Conservation (phyloP, 2,329 filamentous ascomycete genomes). For the Paraphaeosphaeria sporulosa region DNA sequence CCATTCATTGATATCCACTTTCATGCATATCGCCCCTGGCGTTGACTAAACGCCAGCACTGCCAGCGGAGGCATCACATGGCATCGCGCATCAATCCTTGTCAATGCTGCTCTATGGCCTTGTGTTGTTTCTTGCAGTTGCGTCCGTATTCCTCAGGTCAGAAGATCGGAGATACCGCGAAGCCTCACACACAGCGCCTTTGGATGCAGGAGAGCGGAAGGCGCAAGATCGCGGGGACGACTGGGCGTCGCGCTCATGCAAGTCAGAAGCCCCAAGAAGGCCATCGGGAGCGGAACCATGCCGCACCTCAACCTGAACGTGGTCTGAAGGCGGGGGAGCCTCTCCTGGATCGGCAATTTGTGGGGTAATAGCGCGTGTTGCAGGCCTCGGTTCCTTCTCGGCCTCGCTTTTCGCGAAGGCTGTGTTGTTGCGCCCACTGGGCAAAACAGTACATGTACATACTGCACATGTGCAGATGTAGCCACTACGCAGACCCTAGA, state of each 20-base stretch:
- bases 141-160: neutral
- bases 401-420: slow-evolving; percentile 34
- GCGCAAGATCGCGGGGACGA: slow-evolving; percentile 27
- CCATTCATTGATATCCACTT: slow-evolving; percentile 18
- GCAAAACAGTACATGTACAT: slow-evolving; percentile 20
- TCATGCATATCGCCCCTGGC: slow-evolving; percentile 14
- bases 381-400: slow-evolving; percentile 31
- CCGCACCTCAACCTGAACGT: slow-evolving; percentile 35
- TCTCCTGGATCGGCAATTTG: slow-evolving; percentile 43
- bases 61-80: slow-evolving; percentile 23
- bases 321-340: slow-evolving; percentile 47
- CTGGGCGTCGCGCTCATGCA: slow-evolving; percentile 48
- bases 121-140: neutral
- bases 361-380: slow-evolving; percentile 46
- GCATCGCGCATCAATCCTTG: slow-evolving; percentile 14
- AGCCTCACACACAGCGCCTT: slow-evolving; percentile 32
- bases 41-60: slow-evolving; percentile 1
- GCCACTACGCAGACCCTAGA: slow-evolving; percentile 12
- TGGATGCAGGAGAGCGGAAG: slow-evolving; percentile 29
- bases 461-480: slow-evolving; percentile 16
- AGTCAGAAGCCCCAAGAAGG: slow-evolving; percentile 34
- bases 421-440: slow-evolving; percentile 26
- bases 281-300: slow-evolving; percentile 24
- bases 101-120: neutral
- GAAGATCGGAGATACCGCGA: neutral